Evolutionary conservation across 2,329 filamentous ascomycete species (phyloP).

Genomic region (Pyrenophora tritici-repentis): DNA sequence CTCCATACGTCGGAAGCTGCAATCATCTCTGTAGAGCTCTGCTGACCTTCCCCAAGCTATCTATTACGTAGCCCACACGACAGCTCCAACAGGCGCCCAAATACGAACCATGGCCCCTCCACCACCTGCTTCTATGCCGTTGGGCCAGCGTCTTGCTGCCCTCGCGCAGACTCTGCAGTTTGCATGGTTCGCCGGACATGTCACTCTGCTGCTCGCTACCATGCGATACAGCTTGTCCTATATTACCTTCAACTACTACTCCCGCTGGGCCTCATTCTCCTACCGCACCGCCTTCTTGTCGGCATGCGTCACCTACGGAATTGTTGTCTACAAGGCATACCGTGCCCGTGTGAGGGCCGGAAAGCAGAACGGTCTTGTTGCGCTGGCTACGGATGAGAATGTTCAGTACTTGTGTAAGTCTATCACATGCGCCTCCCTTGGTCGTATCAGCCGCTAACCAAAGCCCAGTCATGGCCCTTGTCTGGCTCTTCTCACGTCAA

Average conservation of each 20-base stretch:
- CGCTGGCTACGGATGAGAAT: conserved; percentile 86
- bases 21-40: conserved; percentile 20
- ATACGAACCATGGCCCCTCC: conserved; percentile 69
- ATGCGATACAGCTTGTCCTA: conserved; percentile 84
- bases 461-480: conserved; percentile 78
- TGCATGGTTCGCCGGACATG: conserved; percentile 72
- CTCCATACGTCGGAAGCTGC: conserved; percentile 20
- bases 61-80: conserved; percentile 34
- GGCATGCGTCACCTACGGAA: conserved; percentile 91
- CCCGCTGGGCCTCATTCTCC: conserved; percentile 74
- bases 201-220: conserved; percentile 82
- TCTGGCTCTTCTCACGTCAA: conserved; percentile 93
- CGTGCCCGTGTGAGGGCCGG: conserved; percentile 80
- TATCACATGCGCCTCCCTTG: background rate
- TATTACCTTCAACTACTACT: conserved; percentile 85
- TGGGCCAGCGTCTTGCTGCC: conserved; percentile 73
- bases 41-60: conserved; percentile 29
- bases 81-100: conserved; percentile 24
- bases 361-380: conserved; percentile 66
- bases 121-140: conserved; percentile 69
- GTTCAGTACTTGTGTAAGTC: conserved; percentile 91
- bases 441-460: conserved; percentile 24
- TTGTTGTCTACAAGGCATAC: conserved; percentile 98
- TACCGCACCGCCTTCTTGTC: conserved; percentile 92
- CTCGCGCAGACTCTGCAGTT: conserved; percentile 93